These are phyloP conservation scores for Penicillium atrosanguineum DNA, from an alignment of 495 filamentous ascomycete species.

Conservation along the genomic window DNA sequence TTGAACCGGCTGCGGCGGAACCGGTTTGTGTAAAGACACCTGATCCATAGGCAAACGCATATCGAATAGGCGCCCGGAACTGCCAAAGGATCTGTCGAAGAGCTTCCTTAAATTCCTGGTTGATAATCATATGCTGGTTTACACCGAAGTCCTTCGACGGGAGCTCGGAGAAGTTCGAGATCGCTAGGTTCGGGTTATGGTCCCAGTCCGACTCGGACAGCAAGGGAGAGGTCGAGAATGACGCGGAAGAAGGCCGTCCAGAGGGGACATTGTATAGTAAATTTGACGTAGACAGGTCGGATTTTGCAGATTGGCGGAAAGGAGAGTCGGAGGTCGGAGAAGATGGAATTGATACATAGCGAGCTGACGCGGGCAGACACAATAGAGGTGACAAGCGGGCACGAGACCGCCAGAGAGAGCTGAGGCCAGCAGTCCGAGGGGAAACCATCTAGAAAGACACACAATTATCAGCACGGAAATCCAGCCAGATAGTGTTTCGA, in stretches of 20 bases:
- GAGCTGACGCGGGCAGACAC: conserved; percentile 22
- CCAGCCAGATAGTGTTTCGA: conserved; percentile 9
- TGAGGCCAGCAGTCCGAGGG: conserved; percentile 20
- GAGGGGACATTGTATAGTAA: conserved; percentile 16
- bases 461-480: conserved; percentile 5
- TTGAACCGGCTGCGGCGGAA: conserved; percentile 41
- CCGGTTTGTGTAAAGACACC: conserved; percentile 87
- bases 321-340: conserved; percentile 17
- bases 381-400: conserved; percentile 15
- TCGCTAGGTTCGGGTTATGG: conserved; percentile 68
- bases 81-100: conserved; percentile 87
- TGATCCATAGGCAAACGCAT: conserved; percentile 96
- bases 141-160: conserved; percentile 86
- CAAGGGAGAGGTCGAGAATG: conserved; percentile 40
- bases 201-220: conserved; percentile 64
- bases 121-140: conserved; percentile 93
- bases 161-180: conserved; percentile 80
- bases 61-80: conserved; percentile 88
- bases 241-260: conserved; percentile 20
- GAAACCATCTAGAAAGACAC: conserved; percentile 20
- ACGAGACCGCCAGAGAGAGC: conserved; percentile 26
- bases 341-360: conserved; percentile 28
- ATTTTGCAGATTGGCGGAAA: conserved; percentile 16
- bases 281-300: conserved; percentile 11
- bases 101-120: conserved; percentile 89